Evolutionary conservation across 352 stramenopile genomes (phyloP), one percentile per base, ranked within the genome.

Genomic region (Phytophthora pistaciae): DNA sequence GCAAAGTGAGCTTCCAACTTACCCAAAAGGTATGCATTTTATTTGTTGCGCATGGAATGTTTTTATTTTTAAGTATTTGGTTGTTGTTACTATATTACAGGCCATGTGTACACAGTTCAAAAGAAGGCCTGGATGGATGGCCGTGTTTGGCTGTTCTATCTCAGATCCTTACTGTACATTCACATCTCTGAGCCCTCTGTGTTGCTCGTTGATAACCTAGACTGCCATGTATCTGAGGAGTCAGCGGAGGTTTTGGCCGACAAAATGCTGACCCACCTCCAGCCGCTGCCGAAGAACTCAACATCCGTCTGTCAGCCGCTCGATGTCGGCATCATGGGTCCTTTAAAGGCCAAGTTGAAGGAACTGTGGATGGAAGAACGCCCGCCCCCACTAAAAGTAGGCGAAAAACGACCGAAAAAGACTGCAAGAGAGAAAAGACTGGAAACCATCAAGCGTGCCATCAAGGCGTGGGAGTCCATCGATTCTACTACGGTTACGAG

Each of bases 221-320:
- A 72, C 1, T 64, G 65, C 8, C 57, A 67, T 53, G 53, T 72
- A 1, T 67, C 33, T 11, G 44, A 11, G 1, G 44, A 60, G 25
- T 64, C 66, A 0, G 66, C 57, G 25, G 20, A 25, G n/a, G 9
- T 36, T 64, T 42, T 21, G 55, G 50, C 27, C 27, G 27, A 29
- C 27, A 4, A 29, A 29, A 29, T 21, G n/a, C 48, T 13, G 9
- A 46, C 3, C 31, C 68, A 13, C 21, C 68, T 21, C 44, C 53
- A 20, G n/a, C n/a, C n/a, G n/a, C 33, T 64, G 13, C 66, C 53
- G 3, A 73, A 73, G 29, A 64, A 68, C 23, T 29, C 60, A 0
- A 74, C 66, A 1, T 74, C 60, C 1, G 71, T 49, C 0, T 64
- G 53, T 11, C 82, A 74, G 38, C 59, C 72, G 20, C 69, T 80